Base-by-base conservation (phyloP, 164 flowering plant species). In the Echeveria elegans region DNA sequence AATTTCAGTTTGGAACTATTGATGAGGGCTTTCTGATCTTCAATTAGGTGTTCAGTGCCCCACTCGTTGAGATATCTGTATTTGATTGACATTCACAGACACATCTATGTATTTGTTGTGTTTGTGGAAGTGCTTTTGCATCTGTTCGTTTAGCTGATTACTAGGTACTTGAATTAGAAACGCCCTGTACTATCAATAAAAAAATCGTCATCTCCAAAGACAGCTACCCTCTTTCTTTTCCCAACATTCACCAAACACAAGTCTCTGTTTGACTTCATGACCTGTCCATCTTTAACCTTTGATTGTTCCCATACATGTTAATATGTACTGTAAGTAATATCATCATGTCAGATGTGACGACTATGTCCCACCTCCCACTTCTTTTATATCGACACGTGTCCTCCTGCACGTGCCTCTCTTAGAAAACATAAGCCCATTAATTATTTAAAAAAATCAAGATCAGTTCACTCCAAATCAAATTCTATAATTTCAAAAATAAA, bases 221-320 rank as follows among this genome's bases (percentile, higher is more conserved):
- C 50, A 45, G 50, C 50, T 45, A n/a, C 50, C n/a, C 50, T 45
- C n/a, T 45, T 45, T 45, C n/a, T 45, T 45, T 45, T 21, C 56
- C 26, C 26, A n/a, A 50, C 56, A 21, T 50, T 50, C 56, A 50
- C 9, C 26, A 18, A 47, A 47, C 56, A 50, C 11, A n/a, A 50
- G 9, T 2, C 26, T 21, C 6, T 50, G 26, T n/a, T 50, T 50
- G 56, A 50, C 56, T 21, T n/a, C n/a, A n/a, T n/a, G n/a, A n/a
- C n/a, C n/a, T 50, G 56, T 21, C 23, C 56, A 50, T 21, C 56
- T 50, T 50, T n/a, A n/a, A 50, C 23, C 50, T n/a, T n/a, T 50
- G 24, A 50, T 21, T 50, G 56, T 50, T 50, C 26, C 50, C 21
- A 45, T 45, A 16, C 50, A n/a, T n/a, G n/a, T n/a, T n/a, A n/a